phyloP scores from a whole-genome alignment of 176 grass and related monocot species.

The Pontederia paniculata region DNA sequence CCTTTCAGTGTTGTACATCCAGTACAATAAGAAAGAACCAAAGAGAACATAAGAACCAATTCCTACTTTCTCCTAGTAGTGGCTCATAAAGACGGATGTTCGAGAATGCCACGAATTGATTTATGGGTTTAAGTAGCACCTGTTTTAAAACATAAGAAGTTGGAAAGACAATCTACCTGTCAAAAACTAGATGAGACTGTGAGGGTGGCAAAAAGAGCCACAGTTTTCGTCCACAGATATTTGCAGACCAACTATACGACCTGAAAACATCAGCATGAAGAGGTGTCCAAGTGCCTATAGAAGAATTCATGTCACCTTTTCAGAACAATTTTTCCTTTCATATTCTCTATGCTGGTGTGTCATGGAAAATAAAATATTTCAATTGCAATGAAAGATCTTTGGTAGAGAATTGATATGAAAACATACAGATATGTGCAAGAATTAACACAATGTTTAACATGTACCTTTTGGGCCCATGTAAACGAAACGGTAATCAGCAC shows the following conservation, averaged over 20 bases:
- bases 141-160: slow-evolving; percentile 3
- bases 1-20: too few species aligned
- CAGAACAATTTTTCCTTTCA: not conserved
- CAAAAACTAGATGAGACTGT: slow-evolving; percentile 58
- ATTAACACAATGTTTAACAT: slow-evolving; percentile 7
- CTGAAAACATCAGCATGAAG: slow-evolving; percentile 95
- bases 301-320: not conserved
- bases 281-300: slow-evolving; percentile 88
- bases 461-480: slow-evolving; percentile 93
- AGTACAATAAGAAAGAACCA: too few species aligned
- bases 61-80: too few species aligned
- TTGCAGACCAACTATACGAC: slow-evolving; percentile 96
- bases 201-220: slow-evolving; percentile 82
- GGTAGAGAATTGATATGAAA: not conserved
- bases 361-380: too few species aligned
- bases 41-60: too few species aligned
- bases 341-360: too few species aligned
- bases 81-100: too few species aligned
- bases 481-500: slow-evolving; percentile 94
- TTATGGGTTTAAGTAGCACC: not conserved
- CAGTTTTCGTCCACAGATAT: slow-evolving; percentile 82
- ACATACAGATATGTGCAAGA: not conserved
- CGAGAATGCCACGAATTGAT: not conserved
- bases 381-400: too few species aligned
- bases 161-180: slow-evolving; percentile 41